Base-by-base conservation (phyloP, 164 flowering plant genomes). In the Brasenia schreberi region DNA sequence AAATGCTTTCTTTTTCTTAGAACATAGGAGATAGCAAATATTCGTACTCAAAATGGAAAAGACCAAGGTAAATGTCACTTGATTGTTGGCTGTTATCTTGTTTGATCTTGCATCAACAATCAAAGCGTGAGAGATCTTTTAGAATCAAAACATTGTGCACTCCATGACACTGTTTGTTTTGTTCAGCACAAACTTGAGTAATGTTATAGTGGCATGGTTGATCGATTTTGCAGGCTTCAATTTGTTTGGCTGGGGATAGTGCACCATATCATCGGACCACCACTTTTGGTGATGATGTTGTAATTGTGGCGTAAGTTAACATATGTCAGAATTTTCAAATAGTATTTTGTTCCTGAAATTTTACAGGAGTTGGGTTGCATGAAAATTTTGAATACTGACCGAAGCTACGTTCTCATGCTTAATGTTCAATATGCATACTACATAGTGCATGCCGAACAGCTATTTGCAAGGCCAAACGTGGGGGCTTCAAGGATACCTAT, bases 401-500 rank as follows among this genome's bases (percentile, higher is more conserved):
- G 4, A 33, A 33, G 39, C 39, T 33, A 33, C 4, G 45, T 52
- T 3, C 53, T 62, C 16, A 6, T 33, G 5, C 19, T 7, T 61
- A 66, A 5, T 62, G n/a, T 61, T 49, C 56, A 9, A 9, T 52
- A 5, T 33, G 3, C 27, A 23, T 23, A 23, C 5, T 64, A 43
- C 43, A 14, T 79, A 92, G 96, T 19, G 97, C 97, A 0, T 75
- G 79, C 65, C 77, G 96, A 61, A 87, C 96, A 65, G 76, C 97
- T 4, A 68, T 84, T 27, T 95, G 98, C 84, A 94, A 91, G 77
- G 59, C 97, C 1, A 94, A 88, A 73, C 85, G 96, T 42, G 98
- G 97, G 19, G 89, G 95, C 19, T 91, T 91, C 78, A 94, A 94
- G 78, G 97, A 94, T 68, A 94, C 98, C 3, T 75, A 49, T 67